Base-by-base conservation (phyloP, 768 basidiomycete species). In the Brasilioporus rufonigricans region DNA sequence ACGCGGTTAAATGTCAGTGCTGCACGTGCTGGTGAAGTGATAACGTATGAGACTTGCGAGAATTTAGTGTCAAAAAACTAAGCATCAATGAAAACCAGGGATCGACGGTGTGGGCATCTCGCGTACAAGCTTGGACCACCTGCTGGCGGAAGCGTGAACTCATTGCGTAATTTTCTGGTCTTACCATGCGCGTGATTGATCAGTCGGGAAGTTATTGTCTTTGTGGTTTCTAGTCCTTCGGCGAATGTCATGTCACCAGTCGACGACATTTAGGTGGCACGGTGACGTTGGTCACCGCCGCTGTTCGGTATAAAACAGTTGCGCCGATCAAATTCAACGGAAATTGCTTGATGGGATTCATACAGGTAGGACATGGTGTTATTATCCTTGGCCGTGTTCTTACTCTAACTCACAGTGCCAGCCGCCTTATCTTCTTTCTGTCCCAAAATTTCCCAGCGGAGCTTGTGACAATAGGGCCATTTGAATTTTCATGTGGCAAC, bases 311-410 rank as follows among this genome's bases (percentile, higher is more conserved):
- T 56, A 55, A 51, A 40, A 24, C 48, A 39, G 31, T 60, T 60
- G 55, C 66, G 63, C 61, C 63, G 64, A 60, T 56, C 53, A 47
- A 58, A 60, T 63, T 38, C 43, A 24, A 53, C 65, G 66, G 66
- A 66, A 59, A 66, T 66, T 66, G 29, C 51, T 32, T 58, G 53
- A 57, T 48, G 50, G 46, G 40, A 21, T 66, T 56, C 58, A 44
- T 53, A 29, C 53, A 46, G 49, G 33, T 55, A 48, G 52, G 39
- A 35, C 49, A 36, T 48, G 44, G 45, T 44, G 47, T 57, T 50
- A 52, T 35, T 57, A 40, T 52, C 38, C 21, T 51, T 4, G n/a
- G 8, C 45, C 24, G 35, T 33, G 32, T 40, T 60, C 48, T 56
- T 60, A 49, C 50, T 50, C 41, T 11, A 43, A 49, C 33, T 43